Base-by-base conservation (phyloP, 768 basidiomycete genomes). In the Gloeopeniophorella convolvens region DNA sequence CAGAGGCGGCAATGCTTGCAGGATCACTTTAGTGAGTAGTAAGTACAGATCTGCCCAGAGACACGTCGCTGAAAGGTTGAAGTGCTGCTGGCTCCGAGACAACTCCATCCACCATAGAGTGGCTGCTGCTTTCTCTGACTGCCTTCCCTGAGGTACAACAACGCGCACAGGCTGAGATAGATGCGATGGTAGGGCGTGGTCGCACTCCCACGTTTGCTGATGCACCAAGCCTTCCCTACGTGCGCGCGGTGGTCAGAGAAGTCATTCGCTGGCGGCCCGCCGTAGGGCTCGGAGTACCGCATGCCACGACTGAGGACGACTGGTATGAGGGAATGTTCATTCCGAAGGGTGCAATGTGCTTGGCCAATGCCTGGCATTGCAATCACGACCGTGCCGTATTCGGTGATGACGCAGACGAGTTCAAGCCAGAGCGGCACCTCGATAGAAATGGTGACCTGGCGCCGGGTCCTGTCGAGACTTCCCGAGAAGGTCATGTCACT, bases 291-390 rank as follows among this genome's bases (percentile, higher is more conserved):
- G 30, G 35, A 11, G 1, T 46, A 3, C 32, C 48, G 11, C 51
- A 43, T 24, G 23, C 1, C 28, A n/a, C 49, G 45, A 44, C 51
- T 40, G 30, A 50, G 37, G 67, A 66, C 27, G 66, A 66, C 42
- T 56, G 40, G 40, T 68, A 66, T 36, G 50, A 58, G 30, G 62
- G 55, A 3, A 54, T 51, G 40, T 54, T 60, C 45, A 69, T 72
- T 13, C 70, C 70, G 0, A 64, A 61, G 23, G 70, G 67, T 9
- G 64, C 68, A 1, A 58, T 66, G 1, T 57, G 67, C 26, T 48
- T 69, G 11, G 57, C 60, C 6, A 68, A 67, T 32, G 8, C 35
- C 18, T 55, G 57, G 49, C 28, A 28, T 5, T 33, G 50, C 12
- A 34, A 51, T 35, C 39, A 42, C 13, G 39, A 52, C 12, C 31